Percentiles rank a stretch among this genome's conserved stretches.
phyloP scores from a whole-genome alignment of 2,329 filamentous ascomycete genomes.

The Penicillium digitatum region DNA sequence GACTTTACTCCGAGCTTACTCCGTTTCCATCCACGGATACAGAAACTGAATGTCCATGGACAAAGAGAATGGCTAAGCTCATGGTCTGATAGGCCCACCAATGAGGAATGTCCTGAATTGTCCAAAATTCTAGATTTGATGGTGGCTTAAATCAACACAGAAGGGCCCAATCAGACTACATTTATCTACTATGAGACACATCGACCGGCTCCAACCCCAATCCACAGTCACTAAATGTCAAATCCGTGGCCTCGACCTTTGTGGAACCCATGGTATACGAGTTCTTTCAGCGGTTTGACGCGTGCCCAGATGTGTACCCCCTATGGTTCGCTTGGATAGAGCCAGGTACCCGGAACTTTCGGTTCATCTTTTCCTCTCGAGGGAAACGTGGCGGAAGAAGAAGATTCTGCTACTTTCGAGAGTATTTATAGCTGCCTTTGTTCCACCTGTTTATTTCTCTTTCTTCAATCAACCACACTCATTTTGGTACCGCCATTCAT shows the following conservation, averaged over 20 bases:
- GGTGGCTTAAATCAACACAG: background rate
- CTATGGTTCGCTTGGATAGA: background rate
- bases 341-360: conserved; percentile 4
- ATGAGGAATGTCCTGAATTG: background rate
- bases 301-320: background rate
- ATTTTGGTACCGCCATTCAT: conserved; percentile 4
- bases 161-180: background rate
- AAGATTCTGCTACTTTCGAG: background rate
- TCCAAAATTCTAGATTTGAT: background rate
- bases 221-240: background rate
- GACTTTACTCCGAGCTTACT: background rate
- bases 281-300: background rate
- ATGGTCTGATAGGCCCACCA: background rate
- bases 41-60: background rate
- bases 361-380: background rate
- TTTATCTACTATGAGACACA: background rate
- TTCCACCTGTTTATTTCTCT: background rate
- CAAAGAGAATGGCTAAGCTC: background rate
- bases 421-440: conserved; percentile 3
- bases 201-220: background rate
- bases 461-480: conserved; percentile 3
- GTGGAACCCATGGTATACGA: background rate
- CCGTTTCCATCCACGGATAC: background rate
- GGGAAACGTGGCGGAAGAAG: conserved; percentile 5
- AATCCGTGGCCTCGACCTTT: conserved; percentile 1